Evolutionary conservation across 2,329 filamentous ascomycete genomes (phyloP).

Genomic region (Colletotrichum orbiculare): DNA sequence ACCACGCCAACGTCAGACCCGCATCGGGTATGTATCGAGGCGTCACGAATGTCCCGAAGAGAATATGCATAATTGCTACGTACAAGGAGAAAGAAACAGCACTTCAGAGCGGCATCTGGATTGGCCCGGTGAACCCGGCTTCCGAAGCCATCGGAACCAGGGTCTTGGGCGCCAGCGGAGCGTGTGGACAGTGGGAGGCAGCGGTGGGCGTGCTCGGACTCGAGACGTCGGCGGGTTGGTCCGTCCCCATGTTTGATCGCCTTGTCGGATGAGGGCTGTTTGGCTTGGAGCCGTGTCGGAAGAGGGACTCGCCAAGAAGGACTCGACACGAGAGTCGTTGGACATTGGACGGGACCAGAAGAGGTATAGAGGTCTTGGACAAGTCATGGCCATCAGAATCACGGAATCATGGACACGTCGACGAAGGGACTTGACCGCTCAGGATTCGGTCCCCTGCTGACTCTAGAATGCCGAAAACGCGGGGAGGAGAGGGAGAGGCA

Average conservation of each 20-base stretch:
- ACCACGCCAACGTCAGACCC: slow-evolving; percentile 27
- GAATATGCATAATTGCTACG: neutral
- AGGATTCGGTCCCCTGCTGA: too few relatives aligned
- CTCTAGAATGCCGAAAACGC: too few relatives aligned
- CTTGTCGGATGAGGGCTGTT: slow-evolving; percentile 25
- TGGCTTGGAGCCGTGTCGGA: slow-evolving; percentile 16
- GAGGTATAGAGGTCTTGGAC: neutral
- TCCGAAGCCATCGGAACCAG: slow-evolving; percentile 20
- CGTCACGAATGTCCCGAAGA: neutral
- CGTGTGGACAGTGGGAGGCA: neutral
- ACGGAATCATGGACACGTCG: too few relatives aligned
- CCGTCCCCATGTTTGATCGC: neutral
- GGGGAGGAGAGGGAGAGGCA: too few relatives aligned
- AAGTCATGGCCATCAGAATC: too few relatives aligned
- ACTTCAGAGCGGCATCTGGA: slow-evolving; percentile 1
- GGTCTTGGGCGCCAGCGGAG: slow-evolving; percentile 1
- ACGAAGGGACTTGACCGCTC: too few relatives aligned
- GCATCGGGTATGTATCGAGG: slow-evolving; percentile 10
- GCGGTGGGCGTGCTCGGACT: slow-evolving; percentile 8
- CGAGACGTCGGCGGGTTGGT: neutral
- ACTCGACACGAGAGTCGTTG: neutral
- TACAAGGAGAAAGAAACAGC: slow-evolving; percentile 2
- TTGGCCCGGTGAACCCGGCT: slow-evolving; percentile 10
- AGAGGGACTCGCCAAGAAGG: slow-evolving; percentile 10
- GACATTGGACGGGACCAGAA: neutral